Conservation (phyloP, 2,329 filamentous ascomycete species). For the Botrytis deweyae region DNA sequence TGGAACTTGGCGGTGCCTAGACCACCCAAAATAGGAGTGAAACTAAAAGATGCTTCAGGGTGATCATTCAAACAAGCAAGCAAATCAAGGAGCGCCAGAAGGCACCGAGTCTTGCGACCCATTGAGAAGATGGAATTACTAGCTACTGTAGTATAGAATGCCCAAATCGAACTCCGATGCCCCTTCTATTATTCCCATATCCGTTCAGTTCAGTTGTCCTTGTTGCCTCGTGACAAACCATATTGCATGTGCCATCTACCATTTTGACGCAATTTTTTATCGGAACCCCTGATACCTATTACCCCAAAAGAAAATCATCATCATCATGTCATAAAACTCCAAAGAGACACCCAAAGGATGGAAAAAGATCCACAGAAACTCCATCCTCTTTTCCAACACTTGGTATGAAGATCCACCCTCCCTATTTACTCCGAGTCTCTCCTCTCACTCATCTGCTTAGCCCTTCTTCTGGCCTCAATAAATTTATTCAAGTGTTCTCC, state of each 20-base stretch:
- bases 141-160: slow-evolving; percentile 9
- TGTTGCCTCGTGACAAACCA: slow-evolving; percentile 15
- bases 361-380: background rate
- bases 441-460: slow-evolving; percentile 13
- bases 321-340: slow-evolving; percentile 15
- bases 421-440: background rate
- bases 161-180: background rate
- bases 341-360: background rate
- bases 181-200: slow-evolving; percentile 8
- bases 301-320: slow-evolving; percentile 5
- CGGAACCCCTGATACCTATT: background rate
- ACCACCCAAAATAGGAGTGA: background rate
- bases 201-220: slow-evolving; percentile 11
- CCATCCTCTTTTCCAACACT: slow-evolving; percentile 19
- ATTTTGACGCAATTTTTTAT: slow-evolving; percentile 12
- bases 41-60: background rate
- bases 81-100: slow-evolving; percentile 7
- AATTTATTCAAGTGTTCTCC: slow-evolving; percentile 22
- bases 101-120: slow-evolving; percentile 19
- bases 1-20: background rate
- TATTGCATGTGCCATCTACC: slow-evolving; percentile 10
- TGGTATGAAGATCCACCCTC: slow-evolving; percentile 10
- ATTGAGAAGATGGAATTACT: slow-evolving; percentile 14
- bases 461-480: slow-evolving; percentile 20
- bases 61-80: background rate